These are phyloP conservation scores for Dipteronia dyeriana DNA, from an alignment of 345 rosid species.

Conservation along the genomic window DNA sequence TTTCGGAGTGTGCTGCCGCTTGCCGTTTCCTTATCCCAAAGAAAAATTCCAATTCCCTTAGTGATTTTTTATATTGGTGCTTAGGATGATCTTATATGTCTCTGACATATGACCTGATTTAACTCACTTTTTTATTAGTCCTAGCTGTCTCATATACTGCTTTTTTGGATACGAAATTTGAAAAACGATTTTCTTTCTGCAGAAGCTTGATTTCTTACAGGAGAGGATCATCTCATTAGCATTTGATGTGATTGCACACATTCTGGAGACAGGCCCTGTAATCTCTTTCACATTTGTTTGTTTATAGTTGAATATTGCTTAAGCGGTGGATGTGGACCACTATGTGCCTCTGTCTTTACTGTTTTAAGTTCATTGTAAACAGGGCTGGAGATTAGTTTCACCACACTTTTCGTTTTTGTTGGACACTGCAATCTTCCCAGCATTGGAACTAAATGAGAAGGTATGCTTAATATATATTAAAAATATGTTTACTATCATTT, in stretches of 20 bases:
- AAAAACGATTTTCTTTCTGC: conserved; percentile 30
- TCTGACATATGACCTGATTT: background rate
- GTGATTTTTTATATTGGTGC: conserved; percentile 2
- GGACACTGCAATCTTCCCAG: conserved; percentile 82
- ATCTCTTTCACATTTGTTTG: conserved; percentile 30
- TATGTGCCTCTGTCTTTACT: conserved; percentile 10
- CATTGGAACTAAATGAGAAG: conserved; percentile 71
- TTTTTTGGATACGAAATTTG: conserved; percentile 11
- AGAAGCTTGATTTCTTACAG: conserved; percentile 65
- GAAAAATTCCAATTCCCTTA: background rate
- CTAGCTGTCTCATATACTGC: conserved; percentile 20
- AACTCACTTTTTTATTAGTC: conserved; percentile 3
- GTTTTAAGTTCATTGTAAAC: conserved; percentile 25
- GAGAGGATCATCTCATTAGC: conserved; percentile 79
- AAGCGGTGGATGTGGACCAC: background rate
- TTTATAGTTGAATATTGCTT: conserved; percentile 9
- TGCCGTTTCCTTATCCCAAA: background rate
- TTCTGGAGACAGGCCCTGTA: conserved; percentile 89
- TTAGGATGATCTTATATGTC: background rate
- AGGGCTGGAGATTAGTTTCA: conserved; percentile 96
- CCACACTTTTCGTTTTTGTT: conserved; percentile 72
- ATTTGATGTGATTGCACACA: conserved; percentile 71
- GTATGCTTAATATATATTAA: conserved; percentile 31
- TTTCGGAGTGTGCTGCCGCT: background rate
- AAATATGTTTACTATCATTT: background rate